Evolutionary conservation across 768 basidiomycete species (phyloP).

Genomic region (Hysterangium stoloniferum): DNA sequence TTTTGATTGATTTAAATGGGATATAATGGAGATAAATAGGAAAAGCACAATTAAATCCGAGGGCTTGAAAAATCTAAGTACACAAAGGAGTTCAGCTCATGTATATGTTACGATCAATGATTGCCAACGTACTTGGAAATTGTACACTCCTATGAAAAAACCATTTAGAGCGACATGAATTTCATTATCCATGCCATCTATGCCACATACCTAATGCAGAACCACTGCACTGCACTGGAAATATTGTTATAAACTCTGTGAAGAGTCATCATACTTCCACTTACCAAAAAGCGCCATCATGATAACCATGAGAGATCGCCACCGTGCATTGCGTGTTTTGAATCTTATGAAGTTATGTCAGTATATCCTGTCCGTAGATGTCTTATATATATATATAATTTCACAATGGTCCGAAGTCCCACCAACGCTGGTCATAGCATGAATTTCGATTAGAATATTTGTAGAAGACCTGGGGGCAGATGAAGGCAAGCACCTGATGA

Average conservation of each 20-base stretch:
- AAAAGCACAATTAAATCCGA: slow-evolving; percentile 17
- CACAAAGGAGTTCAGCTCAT: slow-evolving; percentile 19
- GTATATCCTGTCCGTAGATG: no score
- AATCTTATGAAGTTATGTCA: background rate
- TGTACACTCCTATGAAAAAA: slow-evolving; percentile 4
- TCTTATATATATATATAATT: background rate
- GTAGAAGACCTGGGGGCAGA: no score
- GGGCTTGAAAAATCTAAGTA: slow-evolving; percentile 19
- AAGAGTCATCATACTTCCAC: background rate
- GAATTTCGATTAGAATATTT: background rate
- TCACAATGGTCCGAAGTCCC: slow-evolving; percentile 12
- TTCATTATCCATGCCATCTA: background rate
- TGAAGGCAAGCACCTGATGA: slow-evolving; percentile 27
- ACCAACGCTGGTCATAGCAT: slow-evolving; percentile 16
- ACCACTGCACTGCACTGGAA: slow-evolving; percentile 23
- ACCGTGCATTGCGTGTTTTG: slow-evolving; percentile 4
- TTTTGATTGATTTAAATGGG: background rate
- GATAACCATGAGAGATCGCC: slow-evolving; percentile 12
- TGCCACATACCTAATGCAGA: slow-evolving; percentile 22
- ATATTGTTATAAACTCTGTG: background rate
- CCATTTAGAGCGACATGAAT: background rate
- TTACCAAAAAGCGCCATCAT: slow-evolving; percentile 22
- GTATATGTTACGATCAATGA: no score
- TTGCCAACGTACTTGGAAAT: background rate
- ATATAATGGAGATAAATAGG: background rate